These are phyloP conservation scores for Fusarium sp. DNA, from an alignment of 2,329 filamentous ascomycete genomes.

Conservation along the genomic window DNA sequence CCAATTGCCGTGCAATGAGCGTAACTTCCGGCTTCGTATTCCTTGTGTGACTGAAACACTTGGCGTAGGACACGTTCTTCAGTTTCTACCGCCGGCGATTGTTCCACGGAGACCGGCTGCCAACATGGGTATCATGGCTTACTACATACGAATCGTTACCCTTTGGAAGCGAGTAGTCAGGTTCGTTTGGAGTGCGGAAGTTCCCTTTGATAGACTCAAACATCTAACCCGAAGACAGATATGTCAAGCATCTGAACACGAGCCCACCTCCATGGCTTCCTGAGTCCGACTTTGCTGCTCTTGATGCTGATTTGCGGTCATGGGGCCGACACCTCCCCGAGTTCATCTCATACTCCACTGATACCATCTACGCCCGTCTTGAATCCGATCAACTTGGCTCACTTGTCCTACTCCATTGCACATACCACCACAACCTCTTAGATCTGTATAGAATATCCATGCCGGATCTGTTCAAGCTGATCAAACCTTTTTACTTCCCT, in stretches of 20 bases:
- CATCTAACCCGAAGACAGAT: constrained; percentile 48
- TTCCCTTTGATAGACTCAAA: not conserved
- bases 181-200: constrained; percentile 43
- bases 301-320: constrained; percentile 57
- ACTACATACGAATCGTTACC: constrained; percentile 58
- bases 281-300: constrained; percentile 58
- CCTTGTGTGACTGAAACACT: constrained; percentile 57
- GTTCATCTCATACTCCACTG: constrained; percentile 59
- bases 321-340: constrained; percentile 60
- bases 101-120: constrained; percentile 57
- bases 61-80: constrained; percentile 57
- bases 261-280: constrained; percentile 59
- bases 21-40: constrained; percentile 59
- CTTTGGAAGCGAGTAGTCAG: constrained; percentile 58
- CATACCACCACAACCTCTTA: constrained; percentile 61
- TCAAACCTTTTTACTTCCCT: constrained; percentile 57
- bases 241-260: constrained; percentile 59
- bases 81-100: constrained; percentile 56
- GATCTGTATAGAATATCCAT: constrained; percentile 62
- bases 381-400: constrained; percentile 62
- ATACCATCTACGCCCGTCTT: constrained; percentile 61
- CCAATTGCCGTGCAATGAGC: constrained; percentile 57
- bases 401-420: constrained; percentile 61
- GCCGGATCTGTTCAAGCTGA: constrained; percentile 60
- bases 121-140: constrained; percentile 61